Evolutionary conservation across 202 grass and related monocot species (phyloP).

Genomic region (Bolboschoenoplectus hybrid): DNA sequence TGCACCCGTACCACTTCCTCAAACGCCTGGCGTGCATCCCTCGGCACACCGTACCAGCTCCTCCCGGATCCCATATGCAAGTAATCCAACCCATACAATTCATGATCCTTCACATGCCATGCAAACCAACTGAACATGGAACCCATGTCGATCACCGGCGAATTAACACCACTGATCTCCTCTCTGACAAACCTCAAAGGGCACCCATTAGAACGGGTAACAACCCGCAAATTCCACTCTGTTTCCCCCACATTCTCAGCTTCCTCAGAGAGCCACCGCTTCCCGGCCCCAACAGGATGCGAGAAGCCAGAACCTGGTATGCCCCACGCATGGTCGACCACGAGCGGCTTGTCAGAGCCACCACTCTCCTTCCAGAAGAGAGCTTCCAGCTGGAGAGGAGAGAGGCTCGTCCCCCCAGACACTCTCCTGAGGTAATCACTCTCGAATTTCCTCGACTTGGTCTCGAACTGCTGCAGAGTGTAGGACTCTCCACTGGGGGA

Average conservation of each 20-base stretch:
- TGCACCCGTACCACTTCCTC: conserved; percentile 83
- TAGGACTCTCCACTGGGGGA: conserved; percentile 64
- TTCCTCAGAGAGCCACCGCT: conserved; percentile 34
- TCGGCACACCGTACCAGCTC: conserved; percentile 91
- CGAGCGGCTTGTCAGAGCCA: conserved; percentile 56
- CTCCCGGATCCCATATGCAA: conserved; percentile 74
- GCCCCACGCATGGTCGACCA: conserved; percentile 81
- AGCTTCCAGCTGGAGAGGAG: conserved; percentile 70
- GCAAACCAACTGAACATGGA: conserved; percentile 98
- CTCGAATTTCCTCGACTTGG: conserved; percentile 53
- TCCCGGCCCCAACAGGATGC: not conserved
- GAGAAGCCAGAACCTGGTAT: conserved; percentile 78
- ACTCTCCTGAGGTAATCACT: conserved; percentile 48
- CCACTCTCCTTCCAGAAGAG: conserved; percentile 74
- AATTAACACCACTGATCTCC: conserved; percentile 82
- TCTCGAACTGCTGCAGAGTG: conserved; percentile 82
- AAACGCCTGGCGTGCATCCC: conserved; percentile 74
- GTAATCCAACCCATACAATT: conserved; percentile 93
- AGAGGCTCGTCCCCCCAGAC: conserved; percentile 41
- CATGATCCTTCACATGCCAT: conserved; percentile 96
- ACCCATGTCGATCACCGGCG: conserved; percentile 81
- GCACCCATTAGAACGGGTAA: conserved; percentile 56
- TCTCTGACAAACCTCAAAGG: conserved; percentile 71
- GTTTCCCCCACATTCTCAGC: conserved; percentile 66
- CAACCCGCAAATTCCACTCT: conserved; percentile 83